phyloP scores from a whole-genome alignment of 176 grass and related monocot species.

The Oryza officinalis region DNA sequence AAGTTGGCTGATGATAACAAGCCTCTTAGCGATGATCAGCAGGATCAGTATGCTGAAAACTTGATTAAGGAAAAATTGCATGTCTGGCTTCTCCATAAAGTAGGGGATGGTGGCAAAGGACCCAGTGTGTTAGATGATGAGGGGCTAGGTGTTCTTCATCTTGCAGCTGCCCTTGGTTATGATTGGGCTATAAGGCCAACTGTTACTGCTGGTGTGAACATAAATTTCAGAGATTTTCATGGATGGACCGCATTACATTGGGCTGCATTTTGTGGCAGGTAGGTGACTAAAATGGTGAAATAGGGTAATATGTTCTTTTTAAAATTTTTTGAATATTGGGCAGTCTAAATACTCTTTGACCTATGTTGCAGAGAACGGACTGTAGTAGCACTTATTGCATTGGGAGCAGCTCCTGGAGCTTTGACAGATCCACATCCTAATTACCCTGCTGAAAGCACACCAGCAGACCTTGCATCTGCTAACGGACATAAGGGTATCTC shows the following conservation, averaged over 20 bases:
- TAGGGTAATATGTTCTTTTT: not conserved
- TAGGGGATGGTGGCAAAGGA: slow-evolving; percentile 61
- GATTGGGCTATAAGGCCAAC: slow-evolving; percentile 79
- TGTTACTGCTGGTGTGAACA: slow-evolving; percentile 64
- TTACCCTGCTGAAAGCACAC: slow-evolving; percentile 58
- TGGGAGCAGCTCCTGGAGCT: slow-evolving; percentile 73
- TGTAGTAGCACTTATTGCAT: slow-evolving; percentile 58
- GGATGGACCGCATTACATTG: slow-evolving; percentile 91
- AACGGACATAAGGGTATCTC: slow-evolving; percentile 83
- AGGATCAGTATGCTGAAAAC: slow-evolving; percentile 65
- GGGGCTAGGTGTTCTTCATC: slow-evolving; percentile 79
- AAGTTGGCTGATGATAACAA: slow-evolving; percentile 60
- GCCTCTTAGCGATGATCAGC: slow-evolving; percentile 39
- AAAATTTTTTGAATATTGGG: slow-evolving; percentile 21
- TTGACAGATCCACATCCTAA: slow-evolving; percentile 77
- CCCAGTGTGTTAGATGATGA: slow-evolving; percentile 80
- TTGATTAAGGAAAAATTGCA: slow-evolving; percentile 74
- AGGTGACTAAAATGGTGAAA: slow-evolving; percentile 11
- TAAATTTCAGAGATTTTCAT: slow-evolving; percentile 83
- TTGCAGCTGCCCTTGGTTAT: slow-evolving; percentile 82
- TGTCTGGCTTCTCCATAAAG: slow-evolving; percentile 86
- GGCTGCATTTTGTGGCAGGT: slow-evolving; percentile 89
- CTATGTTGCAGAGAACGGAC: slow-evolving; percentile 64
- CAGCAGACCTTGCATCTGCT: slow-evolving; percentile 76
- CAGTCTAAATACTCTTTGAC: slow-evolving; percentile 19